Base-by-base conservation (phyloP, 2,329 filamentous ascomycete genomes). In the Aspergillus terreus region DNA sequence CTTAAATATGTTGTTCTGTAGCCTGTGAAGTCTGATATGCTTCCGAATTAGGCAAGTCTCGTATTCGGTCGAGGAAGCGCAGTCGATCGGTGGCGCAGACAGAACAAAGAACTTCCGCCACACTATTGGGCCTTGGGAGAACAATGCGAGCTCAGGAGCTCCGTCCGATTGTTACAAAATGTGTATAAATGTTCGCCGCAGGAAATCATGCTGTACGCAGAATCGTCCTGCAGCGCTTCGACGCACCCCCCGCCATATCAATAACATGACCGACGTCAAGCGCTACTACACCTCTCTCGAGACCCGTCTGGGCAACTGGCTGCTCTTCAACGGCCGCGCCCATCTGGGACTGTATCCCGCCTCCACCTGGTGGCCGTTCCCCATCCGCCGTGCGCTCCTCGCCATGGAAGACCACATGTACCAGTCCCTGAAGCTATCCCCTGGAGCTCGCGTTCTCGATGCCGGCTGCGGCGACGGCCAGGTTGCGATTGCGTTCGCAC, bases 391-490 rank as follows among this genome's bases (percentile, higher is more conserved):
- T 6, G 65, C 71, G 4, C 68, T 78, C 36, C 66, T 75, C 21
- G 63, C 59, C n/a, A 80, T 81, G 79, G 77, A 82, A 55, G 72
- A 78, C 40, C 71, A 76, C 53, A 63, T 82, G 7, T 66, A 69
- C 53, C 59, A 63, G 15, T 64, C 62, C 1, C 58, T 80, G 9
- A 57, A 55, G 10, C 60, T 78, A 0, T 63, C 67, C 4, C 46
- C 57, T 4, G 75, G 76, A 4, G 64, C 74, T 0, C 60, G 59
- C 11, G 72, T 81, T 0, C 67, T 82, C 6, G 79, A 82, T 56
- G 78, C 78, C 1, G 78, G 79, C 12, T 78, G 76, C 54, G 79
- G 79, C 1, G 70, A 72, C 1, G 78, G 72, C n/a, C 68, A 76
- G 53, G 78, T 81, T 11, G 78, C 79, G 1, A 64, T 78, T 4